Evolutionary conservation across 2,329 filamentous ascomycete genomes (phyloP), one percentile per base, ranked within the genome.

Genomic region (Chaetomiaceae sp.): DNA sequence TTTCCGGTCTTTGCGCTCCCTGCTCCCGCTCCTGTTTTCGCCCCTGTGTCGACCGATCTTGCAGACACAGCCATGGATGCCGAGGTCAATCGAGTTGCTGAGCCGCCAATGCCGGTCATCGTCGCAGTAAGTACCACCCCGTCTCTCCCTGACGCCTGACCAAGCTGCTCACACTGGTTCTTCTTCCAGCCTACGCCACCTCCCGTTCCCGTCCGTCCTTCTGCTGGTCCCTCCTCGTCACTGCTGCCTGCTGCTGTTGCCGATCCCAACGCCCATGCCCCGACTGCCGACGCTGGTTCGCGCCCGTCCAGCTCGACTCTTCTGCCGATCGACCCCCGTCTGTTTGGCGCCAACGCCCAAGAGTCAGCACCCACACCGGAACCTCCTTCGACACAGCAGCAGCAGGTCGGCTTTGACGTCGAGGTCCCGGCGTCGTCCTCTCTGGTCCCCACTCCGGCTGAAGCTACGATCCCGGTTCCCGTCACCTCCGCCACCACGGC

Each of bases 171-270:
- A 34, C 31, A 34, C 4, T 14, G 12, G 4, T 31, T 44, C 27
- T 20, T 12, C 25, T 11, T n/a, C 4, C 23, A 33, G 81, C 11
- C 68, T n/a, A n/a, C n/a, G 71, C 23, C 39, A 29, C 19, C 7
- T 14, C 37, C 37, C 20, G 37, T 23, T 20, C 19, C 37, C 37
- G 37, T 39, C 37, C n/a, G 36, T 7, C 12, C 36, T 38, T 19
- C n/a, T 8, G n/a, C n/a, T n/a, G n/a, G n/a, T n/a, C n/a, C n/a
- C n/a, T n/a, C n/a, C 6, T 38, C 36, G 17, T 7, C 23, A 20
- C 15, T 39, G 37, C 14, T 20, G 6, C 37, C n/a, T 14, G 37
- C 37, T 39, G 17, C 37, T 23, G 9, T 20, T 12, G 12, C 17
- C 2, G 7, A 19, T 7, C 17, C 7, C 36, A 22, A 39, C 17